Conservation (phyloP, 1,284 basidiomycete genomes). For the Malassezia sp. region DNA sequence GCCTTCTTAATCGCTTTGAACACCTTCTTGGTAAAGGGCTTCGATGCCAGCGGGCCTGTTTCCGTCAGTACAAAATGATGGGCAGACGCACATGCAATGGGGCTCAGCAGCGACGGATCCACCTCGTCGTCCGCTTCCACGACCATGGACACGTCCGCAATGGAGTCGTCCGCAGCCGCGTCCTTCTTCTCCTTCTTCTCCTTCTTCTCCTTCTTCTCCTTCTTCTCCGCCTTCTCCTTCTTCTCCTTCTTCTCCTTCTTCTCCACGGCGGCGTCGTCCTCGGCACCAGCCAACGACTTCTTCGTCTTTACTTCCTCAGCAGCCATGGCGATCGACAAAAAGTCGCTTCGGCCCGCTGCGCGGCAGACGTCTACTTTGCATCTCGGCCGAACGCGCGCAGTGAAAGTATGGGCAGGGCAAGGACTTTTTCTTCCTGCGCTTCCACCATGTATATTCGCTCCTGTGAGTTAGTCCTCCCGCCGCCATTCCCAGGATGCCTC, state of each 20-base stretch:
- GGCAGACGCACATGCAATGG: constrained; percentile 28
- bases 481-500: constrained; percentile 13
- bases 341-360: background rate
- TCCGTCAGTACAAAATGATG: too few species aligned
- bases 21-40: constrained; percentile 41
- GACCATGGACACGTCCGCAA: constrained; percentile 18
- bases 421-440: background rate
- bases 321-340: constrained; percentile 24
- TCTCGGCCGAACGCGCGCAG: constrained; percentile 4
- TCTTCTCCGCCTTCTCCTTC: constrained; percentile 25
- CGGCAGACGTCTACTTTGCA: background rate
- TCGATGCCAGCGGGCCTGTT: constrained; percentile 34
- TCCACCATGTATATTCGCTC: background rate
- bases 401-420: background rate
- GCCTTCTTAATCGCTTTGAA: constrained; percentile 47
- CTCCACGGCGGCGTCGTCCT: constrained; percentile 23
- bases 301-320: constrained; percentile 13
- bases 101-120: constrained; percentile 17
- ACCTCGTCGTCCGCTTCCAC: constrained; percentile 24
- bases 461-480: background rate
- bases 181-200: constrained; percentile 19
- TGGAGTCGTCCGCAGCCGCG: constrained; percentile 20
- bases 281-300: constrained; percentile 2
- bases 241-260: constrained; percentile 39
- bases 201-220: constrained; percentile 33